Conservation (phyloP, 805 yeast species). For the Metschnikowia peoriensis region DNA sequence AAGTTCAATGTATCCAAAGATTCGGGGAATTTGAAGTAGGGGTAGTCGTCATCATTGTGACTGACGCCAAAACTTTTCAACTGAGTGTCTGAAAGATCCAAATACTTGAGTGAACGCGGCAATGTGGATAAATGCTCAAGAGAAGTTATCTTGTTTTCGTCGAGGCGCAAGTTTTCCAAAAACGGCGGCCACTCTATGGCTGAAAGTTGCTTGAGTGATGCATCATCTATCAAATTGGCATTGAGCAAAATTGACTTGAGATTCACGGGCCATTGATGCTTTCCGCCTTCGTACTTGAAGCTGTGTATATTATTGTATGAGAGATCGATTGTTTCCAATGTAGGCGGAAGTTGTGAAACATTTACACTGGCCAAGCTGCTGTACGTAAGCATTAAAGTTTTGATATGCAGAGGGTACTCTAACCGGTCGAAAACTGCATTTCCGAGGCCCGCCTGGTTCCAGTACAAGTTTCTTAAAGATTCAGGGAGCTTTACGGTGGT, state of each 20-base stretch:
- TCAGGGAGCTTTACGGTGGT: slow-evolving; percentile 24
- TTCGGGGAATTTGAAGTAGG: slow-evolving; percentile 29
- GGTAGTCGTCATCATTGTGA: slow-evolving; percentile 13
- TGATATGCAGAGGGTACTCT: slow-evolving; percentile 23
- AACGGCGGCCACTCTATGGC: slow-evolving; percentile 24
- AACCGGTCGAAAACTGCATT: slow-evolving; percentile 10
- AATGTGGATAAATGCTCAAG: slow-evolving; percentile 18
- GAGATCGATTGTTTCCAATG: slow-evolving; percentile 31
- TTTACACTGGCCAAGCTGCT: slow-evolving; percentile 24
- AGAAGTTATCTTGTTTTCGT: slow-evolving; percentile 22
- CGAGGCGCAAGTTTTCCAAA: slow-evolving; percentile 23
- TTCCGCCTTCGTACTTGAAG: slow-evolving; percentile 8
- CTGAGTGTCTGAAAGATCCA: slow-evolving; percentile 28
- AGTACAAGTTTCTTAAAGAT: slow-evolving; percentile 26
- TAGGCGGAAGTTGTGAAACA: slow-evolving; percentile 26
- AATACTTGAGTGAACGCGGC: slow-evolving; percentile 22
- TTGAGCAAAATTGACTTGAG: slow-evolving; percentile 25
- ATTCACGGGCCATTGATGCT: slow-evolving; percentile 26
- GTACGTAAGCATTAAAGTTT: slow-evolving; percentile 34
- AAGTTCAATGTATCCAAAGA: slow-evolving; percentile 22
- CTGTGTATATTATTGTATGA: slow-evolving; percentile 22
- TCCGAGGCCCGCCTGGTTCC: slow-evolving; percentile 29
- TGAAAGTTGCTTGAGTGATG: slow-evolving; percentile 17
- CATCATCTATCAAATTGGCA: slow-evolving; percentile 22
- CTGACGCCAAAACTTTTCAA: slow-evolving; percentile 16